Evolutionary conservation across 805 yeast species (phyloP).

Genomic region (Starmerella sp.): DNA sequence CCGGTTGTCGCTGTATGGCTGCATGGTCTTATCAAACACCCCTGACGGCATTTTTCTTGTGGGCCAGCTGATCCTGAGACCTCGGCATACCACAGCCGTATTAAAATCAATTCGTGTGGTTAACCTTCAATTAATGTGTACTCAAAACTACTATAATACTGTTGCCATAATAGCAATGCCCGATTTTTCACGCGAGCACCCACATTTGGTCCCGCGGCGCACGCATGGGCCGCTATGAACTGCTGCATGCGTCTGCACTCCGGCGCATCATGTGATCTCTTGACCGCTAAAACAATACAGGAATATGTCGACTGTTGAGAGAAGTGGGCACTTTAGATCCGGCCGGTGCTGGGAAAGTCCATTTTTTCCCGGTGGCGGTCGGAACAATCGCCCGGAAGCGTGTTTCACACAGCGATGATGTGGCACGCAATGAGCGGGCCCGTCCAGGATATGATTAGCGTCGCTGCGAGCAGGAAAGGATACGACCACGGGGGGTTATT

Average conservation of each 20-base stretch:
- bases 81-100: no score
- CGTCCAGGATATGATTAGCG: background rate
- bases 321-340: background rate
- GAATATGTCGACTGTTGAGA: background rate
- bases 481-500: background rate
- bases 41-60: no score
- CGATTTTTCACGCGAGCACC: background rate
- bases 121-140: no score
- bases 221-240: background rate
- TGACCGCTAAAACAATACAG: background rate
- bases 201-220: background rate
- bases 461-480: background rate
- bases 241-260: background rate
- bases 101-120: no score
- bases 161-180: background rate
- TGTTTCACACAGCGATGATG: no score
- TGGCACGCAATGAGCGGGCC: background rate
- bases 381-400: no score
- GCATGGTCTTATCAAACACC: no score
- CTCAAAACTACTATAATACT: background rate
- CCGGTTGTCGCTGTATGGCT: no score
- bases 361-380: no score
- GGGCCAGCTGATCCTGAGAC: no score
- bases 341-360: background rate
- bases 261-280: background rate